A percentile compares a stretch with the other conserved stretches of the same genome.
Evolutionary conservation across 2,329 filamentous ascomycete genomes (phyloP).

Genomic region (Pseudocercospora crystallina): DNA sequence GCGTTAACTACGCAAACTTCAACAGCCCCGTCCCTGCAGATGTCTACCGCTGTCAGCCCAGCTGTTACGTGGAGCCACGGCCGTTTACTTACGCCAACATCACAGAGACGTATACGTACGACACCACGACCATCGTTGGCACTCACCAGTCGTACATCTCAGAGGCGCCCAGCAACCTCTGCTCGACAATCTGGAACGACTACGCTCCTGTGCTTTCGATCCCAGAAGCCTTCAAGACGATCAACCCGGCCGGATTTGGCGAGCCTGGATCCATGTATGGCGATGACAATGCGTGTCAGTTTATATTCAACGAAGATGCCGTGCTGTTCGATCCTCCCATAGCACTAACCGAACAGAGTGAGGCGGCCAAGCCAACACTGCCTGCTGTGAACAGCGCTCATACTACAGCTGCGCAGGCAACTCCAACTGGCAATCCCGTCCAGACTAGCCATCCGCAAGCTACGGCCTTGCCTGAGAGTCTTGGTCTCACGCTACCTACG

Average conservation of each 20-base stretch:
- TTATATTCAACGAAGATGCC: constrained; percentile 15
- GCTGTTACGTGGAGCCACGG: constrained; percentile 16
- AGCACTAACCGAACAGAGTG: constrained; percentile 11
- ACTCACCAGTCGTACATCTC: neutral
- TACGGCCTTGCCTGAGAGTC: neutral
- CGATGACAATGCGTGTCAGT: constrained; percentile 3
- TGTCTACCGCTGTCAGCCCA: constrained; percentile 27
- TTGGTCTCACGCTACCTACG: neutral
- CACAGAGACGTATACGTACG: constrained; percentile 4
- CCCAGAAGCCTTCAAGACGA: constrained; percentile 19
- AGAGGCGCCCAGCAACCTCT: constrained; percentile 19
- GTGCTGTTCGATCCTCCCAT: constrained; percentile 26
- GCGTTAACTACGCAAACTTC: constrained; percentile 26
- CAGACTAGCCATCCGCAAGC: neutral
- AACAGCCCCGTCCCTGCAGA: constrained; percentile 19
- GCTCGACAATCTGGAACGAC: constrained; percentile 29
- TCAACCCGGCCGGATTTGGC: constrained; percentile 10
- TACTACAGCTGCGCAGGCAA: neutral
- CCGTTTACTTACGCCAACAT: neutral
- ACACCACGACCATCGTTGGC: neutral
- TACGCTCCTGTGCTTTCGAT: constrained; percentile 23
- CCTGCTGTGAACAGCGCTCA: constrained; percentile 2
- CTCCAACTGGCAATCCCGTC: neutral
- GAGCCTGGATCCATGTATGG: neutral
- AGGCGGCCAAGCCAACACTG: constrained; percentile 5